These are phyloP conservation scores for Epichloe elymi DNA, from an alignment of 2,329 filamentous ascomycete species.

Conservation along the genomic window DNA sequence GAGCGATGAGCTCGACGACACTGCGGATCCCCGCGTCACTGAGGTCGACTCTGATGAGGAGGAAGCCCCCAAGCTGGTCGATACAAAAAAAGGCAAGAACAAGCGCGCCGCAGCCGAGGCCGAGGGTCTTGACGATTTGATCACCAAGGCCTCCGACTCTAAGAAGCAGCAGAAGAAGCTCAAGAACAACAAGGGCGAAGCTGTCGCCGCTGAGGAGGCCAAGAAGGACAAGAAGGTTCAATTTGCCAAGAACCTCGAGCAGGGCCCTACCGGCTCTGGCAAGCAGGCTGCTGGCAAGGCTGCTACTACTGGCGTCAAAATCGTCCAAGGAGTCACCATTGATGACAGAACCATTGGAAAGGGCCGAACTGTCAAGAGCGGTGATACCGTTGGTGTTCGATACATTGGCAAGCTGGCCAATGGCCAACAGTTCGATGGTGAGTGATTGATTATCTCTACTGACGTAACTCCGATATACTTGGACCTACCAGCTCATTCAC, in stretches of 20 bases:
- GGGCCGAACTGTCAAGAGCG: slow-evolving; percentile 76
- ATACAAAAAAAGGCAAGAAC: slow-evolving; percentile 66
- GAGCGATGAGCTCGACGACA: slow-evolving; percentile 63
- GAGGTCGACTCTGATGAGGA: slow-evolving; percentile 76
- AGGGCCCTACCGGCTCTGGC: slow-evolving; percentile 72
- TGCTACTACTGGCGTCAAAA: slow-evolving; percentile 56
- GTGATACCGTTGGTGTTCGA: slow-evolving; percentile 82
- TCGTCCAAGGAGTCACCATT: slow-evolving; percentile 76
- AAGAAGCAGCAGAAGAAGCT: slow-evolving; percentile 98
- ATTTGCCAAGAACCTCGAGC: slow-evolving; percentile 97
- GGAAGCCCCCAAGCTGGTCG: slow-evolving; percentile 47
- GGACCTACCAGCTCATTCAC: not conserved
- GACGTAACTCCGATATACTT: not conserved
- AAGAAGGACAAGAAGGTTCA: slow-evolving; percentile 83
- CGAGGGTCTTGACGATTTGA: slow-evolving; percentile 69
- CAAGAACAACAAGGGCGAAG: slow-evolving; percentile 95
- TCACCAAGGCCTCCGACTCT: slow-evolving; percentile 59
- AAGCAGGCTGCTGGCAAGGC: slow-evolving; percentile 27
- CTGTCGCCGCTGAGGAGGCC: slow-evolving; percentile 48
- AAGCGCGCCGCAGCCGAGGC: slow-evolving; percentile 76
- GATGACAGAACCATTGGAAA: slow-evolving; percentile 90
- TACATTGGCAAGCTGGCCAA: slow-evolving; percentile 96
- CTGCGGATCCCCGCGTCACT: slow-evolving; percentile 68
- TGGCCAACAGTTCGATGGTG: slow-evolving; percentile 90
- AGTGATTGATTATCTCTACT: slow-evolving; percentile 22